Evolutionary conservation across 2,329 filamentous ascomycete genomes (phyloP), one percentile per base, ranked within the genome.

Genomic region (Pseudogymnoascus destructans): DNA sequence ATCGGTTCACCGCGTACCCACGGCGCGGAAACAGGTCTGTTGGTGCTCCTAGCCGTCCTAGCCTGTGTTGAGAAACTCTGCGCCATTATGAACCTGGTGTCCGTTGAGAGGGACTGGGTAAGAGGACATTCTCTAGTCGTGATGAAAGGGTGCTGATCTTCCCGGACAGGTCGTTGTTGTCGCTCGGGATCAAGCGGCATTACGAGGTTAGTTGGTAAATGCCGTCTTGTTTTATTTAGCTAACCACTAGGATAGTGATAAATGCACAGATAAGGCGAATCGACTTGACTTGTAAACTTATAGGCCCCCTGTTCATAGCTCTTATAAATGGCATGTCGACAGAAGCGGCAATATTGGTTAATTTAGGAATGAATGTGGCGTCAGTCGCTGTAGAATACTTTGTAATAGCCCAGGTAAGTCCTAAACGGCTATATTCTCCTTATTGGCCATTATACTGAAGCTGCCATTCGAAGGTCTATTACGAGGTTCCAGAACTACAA

Each of bases 61-160:
- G 83, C 84, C 0, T 86, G 85, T 59, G 65, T 84, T 1, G 87
- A 90, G 70, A 90, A 89, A 67, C 69, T 88, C 7, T 76, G 74
- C 11, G 76, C 82, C 1, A 75, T 84, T 5, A 75, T 81, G 67
- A 89, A 89, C 66, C 74, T 80, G 0, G 79, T 89, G 0, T 75
- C 86, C 0, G 77, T 90, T 0, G 86, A 89, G 68, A 74, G 82
- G 64, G 86, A 90, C 64, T 89, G 86, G 85, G 61, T 60, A 57
- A 23, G 35, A 33, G 23, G 15, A 19, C 10, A 15, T 25, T 23
- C n/a, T 57, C 11, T 55, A 15, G 7, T 49, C 6, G 17, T 11
- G 15, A 21, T 10, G 38, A 19, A 36, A 19, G 13, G 9, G 2
- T 9, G 36, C 36, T 40, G 4, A 40, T 21, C 8, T 40, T 1